phyloP scores from a whole-genome alignment of 129 eudicot genomes.

The Deinandra increscens region DNA sequence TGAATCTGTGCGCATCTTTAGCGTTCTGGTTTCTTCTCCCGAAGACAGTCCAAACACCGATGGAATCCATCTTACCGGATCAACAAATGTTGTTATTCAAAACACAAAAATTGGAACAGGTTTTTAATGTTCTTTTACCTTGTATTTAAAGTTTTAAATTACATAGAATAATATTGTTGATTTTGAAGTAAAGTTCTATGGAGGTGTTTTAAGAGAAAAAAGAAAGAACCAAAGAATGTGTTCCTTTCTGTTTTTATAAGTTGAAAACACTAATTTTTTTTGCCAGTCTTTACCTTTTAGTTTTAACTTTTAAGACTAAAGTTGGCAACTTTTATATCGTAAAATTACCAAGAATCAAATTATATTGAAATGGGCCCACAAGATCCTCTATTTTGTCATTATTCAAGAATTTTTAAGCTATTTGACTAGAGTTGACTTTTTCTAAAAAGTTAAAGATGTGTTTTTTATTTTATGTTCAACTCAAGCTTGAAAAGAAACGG shows the following conservation, averaged over 20 bases:
- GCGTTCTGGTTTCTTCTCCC: slow-evolving; percentile 72
- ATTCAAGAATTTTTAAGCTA: too few relatives aligned
- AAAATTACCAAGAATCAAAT: slow-evolving; percentile 6
- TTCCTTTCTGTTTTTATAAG: background rate
- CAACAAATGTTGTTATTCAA: slow-evolving; percentile 73
- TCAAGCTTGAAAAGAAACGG: background rate
- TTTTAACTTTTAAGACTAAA: slow-evolving; percentile 10
- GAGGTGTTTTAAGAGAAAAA: background rate
- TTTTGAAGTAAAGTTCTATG: too few relatives aligned
- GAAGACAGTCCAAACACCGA: slow-evolving; percentile 99
- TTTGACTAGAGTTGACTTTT: too few relatives aligned
- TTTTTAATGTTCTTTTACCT: slow-evolving; percentile 11
- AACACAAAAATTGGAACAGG: slow-evolving; percentile 94
- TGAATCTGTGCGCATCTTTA: slow-evolving; percentile 60
- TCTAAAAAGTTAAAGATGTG: too few relatives aligned
- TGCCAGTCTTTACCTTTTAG: background rate
- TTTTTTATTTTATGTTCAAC: too few relatives aligned
- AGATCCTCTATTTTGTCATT: background rate
- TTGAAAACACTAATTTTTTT: background rate
- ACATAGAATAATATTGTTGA: too few relatives aligned
- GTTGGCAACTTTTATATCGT: background rate
- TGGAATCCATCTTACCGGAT: slow-evolving; percentile 88
- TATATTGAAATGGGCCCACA: slow-evolving; percentile 2
- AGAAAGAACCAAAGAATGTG: background rate
- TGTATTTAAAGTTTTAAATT: background rate